Conservation (phyloP, 1,284 basidiomycete species). For the Leccinum insolens region DNA sequence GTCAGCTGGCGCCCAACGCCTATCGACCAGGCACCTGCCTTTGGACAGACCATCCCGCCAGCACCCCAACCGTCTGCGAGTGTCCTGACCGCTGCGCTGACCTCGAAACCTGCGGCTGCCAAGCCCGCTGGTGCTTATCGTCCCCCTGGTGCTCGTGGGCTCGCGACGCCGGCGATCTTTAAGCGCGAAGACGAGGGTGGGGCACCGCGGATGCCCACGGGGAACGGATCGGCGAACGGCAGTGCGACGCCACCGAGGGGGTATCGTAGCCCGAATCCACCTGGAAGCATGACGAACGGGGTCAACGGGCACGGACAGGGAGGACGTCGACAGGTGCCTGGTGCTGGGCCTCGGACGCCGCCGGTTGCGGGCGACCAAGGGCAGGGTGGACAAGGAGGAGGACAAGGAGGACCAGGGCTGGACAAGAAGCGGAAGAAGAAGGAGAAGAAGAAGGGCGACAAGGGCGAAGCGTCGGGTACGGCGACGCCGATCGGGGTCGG, state of each 20-base stretch:
- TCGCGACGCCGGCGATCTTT: conserved; percentile 83
- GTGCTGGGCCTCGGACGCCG: conserved; percentile 55
- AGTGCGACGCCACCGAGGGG: conserved; percentile 57
- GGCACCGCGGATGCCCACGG: conserved; percentile 41
- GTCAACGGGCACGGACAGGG: conserved; percentile 35
- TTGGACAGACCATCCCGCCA: conserved; percentile 74
- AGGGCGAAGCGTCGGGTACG: conserved; percentile 33
- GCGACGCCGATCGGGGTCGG: conserved; percentile 33
- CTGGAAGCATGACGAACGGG: conserved; percentile 28
- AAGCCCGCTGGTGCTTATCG: conserved; percentile 85
- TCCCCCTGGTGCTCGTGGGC: conserved; percentile 90
- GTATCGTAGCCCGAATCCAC: conserved; percentile 37
- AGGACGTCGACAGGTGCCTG: conserved; percentile 63
- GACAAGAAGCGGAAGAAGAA: conserved; percentile 61
- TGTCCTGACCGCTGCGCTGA: conserved; percentile 46
- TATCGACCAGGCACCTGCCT: conserved; percentile 66
- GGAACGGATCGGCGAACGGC: conserved; percentile 47
- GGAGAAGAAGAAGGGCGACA: conserved; percentile 52
- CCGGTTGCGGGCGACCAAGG: conserved; percentile 43
- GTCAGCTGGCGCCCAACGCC: conserved; percentile 81
- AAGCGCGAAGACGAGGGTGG: conserved; percentile 88
- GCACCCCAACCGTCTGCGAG: conserved; percentile 74
- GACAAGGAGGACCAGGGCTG: conserved; percentile 24
- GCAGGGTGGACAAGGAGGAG: conserved; percentile 15
- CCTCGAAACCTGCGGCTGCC: conserved; percentile 37